Conservation (phyloP, 116 monocot species). For the Papilionanthe hybrid region DNA sequence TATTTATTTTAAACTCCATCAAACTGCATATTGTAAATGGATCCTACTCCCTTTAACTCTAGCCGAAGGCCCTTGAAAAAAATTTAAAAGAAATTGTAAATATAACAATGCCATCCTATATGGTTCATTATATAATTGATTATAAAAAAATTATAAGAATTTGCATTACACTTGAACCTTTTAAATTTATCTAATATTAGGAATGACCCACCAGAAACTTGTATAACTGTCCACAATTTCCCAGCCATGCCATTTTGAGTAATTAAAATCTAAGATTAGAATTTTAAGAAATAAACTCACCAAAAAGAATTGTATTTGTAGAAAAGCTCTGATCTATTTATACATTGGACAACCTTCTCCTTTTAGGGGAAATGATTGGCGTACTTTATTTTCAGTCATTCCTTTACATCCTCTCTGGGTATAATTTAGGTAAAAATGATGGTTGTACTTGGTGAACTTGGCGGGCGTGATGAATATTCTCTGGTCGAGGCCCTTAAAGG, state of each 20-base stretch:
- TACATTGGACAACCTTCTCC: background rate
- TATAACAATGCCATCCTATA: too few species aligned
- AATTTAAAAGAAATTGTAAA: too few species aligned
- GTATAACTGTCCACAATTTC: background rate
- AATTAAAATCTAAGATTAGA: background rate
- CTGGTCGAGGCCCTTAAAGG: constrained; percentile 88
- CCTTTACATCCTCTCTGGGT: constrained; percentile 7
- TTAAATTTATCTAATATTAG: too few species aligned
- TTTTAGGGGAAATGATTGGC: background rate
- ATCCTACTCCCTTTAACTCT: too few species aligned
- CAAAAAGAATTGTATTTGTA: background rate
- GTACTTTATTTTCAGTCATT: background rate
- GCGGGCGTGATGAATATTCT: constrained; percentile 94
- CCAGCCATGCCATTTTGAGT: background rate
- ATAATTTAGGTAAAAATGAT: constrained; percentile 84
- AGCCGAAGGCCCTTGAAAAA: too few species aligned
- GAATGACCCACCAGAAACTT: too few species aligned
- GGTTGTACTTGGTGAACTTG: constrained; percentile 96
- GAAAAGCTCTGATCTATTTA: background rate
- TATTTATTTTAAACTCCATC: too few species aligned
- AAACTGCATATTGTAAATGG: too few species aligned
- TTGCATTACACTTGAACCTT: too few species aligned
- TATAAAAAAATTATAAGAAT: too few species aligned
- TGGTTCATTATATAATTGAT: too few species aligned
- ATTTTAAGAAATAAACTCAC: background rate